A percentile compares a stretch with the other conserved stretches of the same genome.
Evolutionary conservation across 768 basidiomycete species (phyloP).

Genomic region (Gyrodon lividus): DNA sequence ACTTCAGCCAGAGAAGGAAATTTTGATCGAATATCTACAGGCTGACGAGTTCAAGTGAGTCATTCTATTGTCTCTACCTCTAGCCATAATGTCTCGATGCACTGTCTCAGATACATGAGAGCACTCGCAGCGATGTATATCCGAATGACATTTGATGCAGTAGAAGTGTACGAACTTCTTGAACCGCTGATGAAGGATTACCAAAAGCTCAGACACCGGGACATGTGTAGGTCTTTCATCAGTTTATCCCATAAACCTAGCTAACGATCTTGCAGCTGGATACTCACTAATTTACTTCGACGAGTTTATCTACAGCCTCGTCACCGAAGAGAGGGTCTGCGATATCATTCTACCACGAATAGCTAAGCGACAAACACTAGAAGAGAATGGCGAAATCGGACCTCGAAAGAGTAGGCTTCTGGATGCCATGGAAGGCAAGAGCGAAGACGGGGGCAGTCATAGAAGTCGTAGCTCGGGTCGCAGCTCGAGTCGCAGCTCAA

Average conservation of each 20-base stretch:
- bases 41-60: constrained; percentile 98
- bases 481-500: constrained; percentile 25
- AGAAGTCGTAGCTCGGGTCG: constrained; percentile 37
- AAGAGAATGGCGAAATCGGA: constrained; percentile 89
- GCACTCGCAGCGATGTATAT: constrained; percentile 93
- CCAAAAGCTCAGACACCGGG: constrained; percentile 78
- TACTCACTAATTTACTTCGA: constrained; percentile 88
- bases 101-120: constrained; percentile 72
- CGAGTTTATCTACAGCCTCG: constrained; percentile 82
- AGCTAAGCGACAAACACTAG: constrained; percentile 79
- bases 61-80: background rate
- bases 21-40: constrained; percentile 88
- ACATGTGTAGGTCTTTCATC: constrained; percentile 60
- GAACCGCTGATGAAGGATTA: constrained; percentile 96
- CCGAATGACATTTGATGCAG: constrained; percentile 88
- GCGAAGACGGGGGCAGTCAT: constrained; percentile 47
- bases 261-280: constrained; percentile 55
- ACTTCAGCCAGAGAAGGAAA: constrained; percentile 97
- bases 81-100: background rate
- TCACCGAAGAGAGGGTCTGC: constrained; percentile 90
- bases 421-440: constrained; percentile 79
- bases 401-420: constrained; percentile 85
- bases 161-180: constrained; percentile 88
- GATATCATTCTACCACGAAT: constrained; percentile 94
- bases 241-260: background rate